Evolutionary conservation across 1,139 yeast species (phyloP).

Genomic region (Candida tetrigidarum): DNA sequence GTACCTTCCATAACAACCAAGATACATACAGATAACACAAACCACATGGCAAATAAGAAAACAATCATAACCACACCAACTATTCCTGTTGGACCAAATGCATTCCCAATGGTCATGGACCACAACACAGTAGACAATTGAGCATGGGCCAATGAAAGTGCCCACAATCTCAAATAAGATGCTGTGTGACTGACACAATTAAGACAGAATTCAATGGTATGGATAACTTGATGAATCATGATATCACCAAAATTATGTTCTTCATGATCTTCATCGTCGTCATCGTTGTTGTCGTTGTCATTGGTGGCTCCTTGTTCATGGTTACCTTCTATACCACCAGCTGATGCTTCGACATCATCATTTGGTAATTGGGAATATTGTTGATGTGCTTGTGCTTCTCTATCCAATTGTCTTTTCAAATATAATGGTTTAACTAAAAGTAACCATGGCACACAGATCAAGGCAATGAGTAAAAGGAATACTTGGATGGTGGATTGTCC

Average conservation of each 20-base stretch:
- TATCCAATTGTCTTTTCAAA: constrained; percentile 45
- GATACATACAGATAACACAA: constrained; percentile 69
- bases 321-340: too few species aligned
- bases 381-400: constrained; percentile 40
- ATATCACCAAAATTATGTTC: constrained; percentile 72
- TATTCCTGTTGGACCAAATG: constrained; percentile 54
- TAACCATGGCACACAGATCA: constrained; percentile 78
- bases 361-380: constrained; percentile 28
- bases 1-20: constrained; percentile 87
- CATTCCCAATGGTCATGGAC: constrained; percentile 74
- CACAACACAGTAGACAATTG: constrained; percentile 76
- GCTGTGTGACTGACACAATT: constrained; percentile 84
- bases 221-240: constrained; percentile 80
- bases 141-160: constrained; percentile 77
- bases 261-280: constrained; percentile 56
- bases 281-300: constrained; percentile 32
- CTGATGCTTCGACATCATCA: constrained; percentile 28
- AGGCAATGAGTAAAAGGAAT: constrained; percentile 59
- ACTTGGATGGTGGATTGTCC: constrained; percentile 70
- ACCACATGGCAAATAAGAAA: constrained; percentile 78
- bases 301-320: too few species aligned
- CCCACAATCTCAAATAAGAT: constrained; percentile 79
- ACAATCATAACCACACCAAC: constrained; percentile 58
- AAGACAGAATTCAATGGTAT: constrained; percentile 78
- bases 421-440: constrained; percentile 68